Percentiles rank a stretch among this genome's conserved stretches.
These are phyloP conservation scores for Sequoia sempervirens DNA, from an alignment of 75 land plant species.

Conservation along the genomic window DNA sequence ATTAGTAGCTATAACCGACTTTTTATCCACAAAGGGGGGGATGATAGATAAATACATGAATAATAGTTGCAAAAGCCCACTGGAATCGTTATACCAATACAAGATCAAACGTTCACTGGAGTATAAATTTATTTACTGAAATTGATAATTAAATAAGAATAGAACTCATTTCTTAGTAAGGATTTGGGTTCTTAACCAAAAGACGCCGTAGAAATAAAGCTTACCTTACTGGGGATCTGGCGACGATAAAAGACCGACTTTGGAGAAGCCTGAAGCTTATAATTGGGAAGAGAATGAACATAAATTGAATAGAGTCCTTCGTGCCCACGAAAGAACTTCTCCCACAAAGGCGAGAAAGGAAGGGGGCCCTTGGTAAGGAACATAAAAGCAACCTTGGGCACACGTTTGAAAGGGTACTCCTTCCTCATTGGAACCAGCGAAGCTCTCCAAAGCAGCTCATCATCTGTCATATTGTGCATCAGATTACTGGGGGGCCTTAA, in stretches of 20 bases:
- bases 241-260: constrained; percentile 62
- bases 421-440: constrained; percentile 56
- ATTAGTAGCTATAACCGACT: not conserved
- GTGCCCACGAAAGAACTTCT: constrained; percentile 45
- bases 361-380: constrained; percentile 75
- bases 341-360: constrained; percentile 74
- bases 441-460: constrained; percentile 77
- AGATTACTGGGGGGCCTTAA: constrained; percentile 28
- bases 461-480: constrained; percentile 60
- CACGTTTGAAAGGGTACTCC: constrained; percentile 45
- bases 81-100: not conserved
- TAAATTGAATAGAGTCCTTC: constrained; percentile 46
- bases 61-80: not conserved
- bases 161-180: not conserved
- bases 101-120: not conserved
- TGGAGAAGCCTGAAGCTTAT: constrained; percentile 20
- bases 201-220: not conserved
- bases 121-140: not conserved
- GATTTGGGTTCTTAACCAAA: not conserved
- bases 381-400: constrained; percentile 86
- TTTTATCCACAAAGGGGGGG: not conserved
- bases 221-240: constrained; percentile 82
- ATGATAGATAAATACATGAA: not conserved
- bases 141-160: not conserved
- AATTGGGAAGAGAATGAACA: constrained; percentile 64